Percentiles rank a stretch among this genome's conserved stretches.
These are phyloP conservation scores for Ilex asprella DNA, from an alignment of 257 asterid species.

Conservation along the genomic window DNA sequence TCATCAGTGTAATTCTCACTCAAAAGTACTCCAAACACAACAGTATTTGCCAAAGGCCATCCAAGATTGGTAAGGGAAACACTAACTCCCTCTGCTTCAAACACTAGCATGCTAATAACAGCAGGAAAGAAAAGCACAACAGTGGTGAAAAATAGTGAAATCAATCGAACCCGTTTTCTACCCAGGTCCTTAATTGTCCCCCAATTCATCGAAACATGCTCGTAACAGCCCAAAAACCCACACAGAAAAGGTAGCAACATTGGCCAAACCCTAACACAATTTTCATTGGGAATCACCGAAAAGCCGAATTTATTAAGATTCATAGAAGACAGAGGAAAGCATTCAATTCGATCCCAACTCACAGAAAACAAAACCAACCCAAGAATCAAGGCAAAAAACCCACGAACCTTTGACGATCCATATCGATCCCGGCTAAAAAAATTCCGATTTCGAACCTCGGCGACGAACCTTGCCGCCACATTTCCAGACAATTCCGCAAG, in stretches of 20 bases:
- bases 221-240: constrained; percentile 80
- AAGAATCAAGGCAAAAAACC: constrained; percentile 49
- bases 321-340: constrained; percentile 72
- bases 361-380: constrained; percentile 66
- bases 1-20: constrained; percentile 76
- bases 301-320: constrained; percentile 44
- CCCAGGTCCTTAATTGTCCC: constrained; percentile 66
- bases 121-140: constrained; percentile 63
- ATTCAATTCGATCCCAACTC: constrained; percentile 91
- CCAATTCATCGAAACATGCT: constrained; percentile 51
- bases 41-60: constrained; percentile 88
- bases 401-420: constrained; percentile 52
- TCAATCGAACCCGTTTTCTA: constrained; percentile 49
- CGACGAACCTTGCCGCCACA: constrained; percentile 57
- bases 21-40: constrained; percentile 85
- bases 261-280: constrained; percentile 78
- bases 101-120: constrained; percentile 69
- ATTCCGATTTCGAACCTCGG: constrained; percentile 44
- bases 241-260: constrained; percentile 80
- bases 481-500: constrained; percentile 79
- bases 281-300: constrained; percentile 42
- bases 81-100: constrained; percentile 79
- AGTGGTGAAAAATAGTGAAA: constrained; percentile 69
- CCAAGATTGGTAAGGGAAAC: constrained; percentile 47
- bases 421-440: constrained; percentile 14